Percentiles rank a stretch among this genome's conserved stretches.
Evolutionary conservation across 139 green algal genomes (phyloP).

Genomic region (Picochlorum sp.): DNA sequence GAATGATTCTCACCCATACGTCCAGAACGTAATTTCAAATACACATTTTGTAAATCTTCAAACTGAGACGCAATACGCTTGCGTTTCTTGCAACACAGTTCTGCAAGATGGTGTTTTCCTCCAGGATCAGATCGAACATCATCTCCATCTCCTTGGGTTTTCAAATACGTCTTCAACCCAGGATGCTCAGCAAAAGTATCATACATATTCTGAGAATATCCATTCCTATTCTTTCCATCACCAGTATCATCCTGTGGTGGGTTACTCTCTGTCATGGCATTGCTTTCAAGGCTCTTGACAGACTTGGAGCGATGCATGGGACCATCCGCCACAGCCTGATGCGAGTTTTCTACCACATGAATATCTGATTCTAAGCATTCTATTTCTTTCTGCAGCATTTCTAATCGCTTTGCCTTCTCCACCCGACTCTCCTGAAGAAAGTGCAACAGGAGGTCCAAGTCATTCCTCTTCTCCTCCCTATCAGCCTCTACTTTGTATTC

Average conservation of each 20-base stretch:
- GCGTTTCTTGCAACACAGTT: conserved; percentile 30
- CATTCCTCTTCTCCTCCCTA: conserved; percentile 36
- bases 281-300: background rate
- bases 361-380: conserved; percentile 51
- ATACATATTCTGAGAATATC: background rate
- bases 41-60: conserved; percentile 61
- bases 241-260: background rate
- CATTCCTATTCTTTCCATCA: background rate
- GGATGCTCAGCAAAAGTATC: conserved; percentile 2
- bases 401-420: conserved; percentile 31
- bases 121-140: background rate
- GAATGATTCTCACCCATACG: background rate
- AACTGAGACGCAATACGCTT: conserved; percentile 58
- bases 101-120: background rate
- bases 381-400: conserved; percentile 48
- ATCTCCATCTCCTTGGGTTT: background rate
- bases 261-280: background rate
- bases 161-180: conserved; percentile 8
- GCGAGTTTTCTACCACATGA: conserved; percentile 19
- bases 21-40: conserved; percentile 35
- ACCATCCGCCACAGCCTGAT: background rate
- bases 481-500: conserved; percentile 31
- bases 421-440: conserved; percentile 54
- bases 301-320: background rate
- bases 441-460: conserved; percentile 63